Evolutionary conservation across 805 yeast species (phyloP).

Genomic region (Metschnikowia chrysomelidarum): DNA sequence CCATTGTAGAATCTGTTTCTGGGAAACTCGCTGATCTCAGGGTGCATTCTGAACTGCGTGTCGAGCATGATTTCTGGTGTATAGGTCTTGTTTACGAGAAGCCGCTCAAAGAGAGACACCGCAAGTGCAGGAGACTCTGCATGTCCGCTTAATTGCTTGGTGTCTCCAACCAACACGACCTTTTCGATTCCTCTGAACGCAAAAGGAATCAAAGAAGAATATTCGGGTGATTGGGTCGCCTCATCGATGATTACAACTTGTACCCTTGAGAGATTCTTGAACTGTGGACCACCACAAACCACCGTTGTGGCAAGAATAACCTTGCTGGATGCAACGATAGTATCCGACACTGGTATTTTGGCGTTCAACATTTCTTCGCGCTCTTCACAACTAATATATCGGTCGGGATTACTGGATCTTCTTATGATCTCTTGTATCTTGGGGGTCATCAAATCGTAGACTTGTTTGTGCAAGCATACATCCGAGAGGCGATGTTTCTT

Average conservation of each 20-base stretch:
- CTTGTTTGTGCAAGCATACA: conserved; percentile 1
- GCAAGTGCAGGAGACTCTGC: conserved; percentile 84
- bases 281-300: conserved; percentile 79
- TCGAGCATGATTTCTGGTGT: conserved; percentile 50
- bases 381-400: conserved; percentile 15
- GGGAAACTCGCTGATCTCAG: conserved; percentile 80
- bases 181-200: conserved; percentile 86
- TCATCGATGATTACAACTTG: conserved; percentile 79
- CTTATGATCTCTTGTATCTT: background rate
- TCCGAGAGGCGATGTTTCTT: background rate
- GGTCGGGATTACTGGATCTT: background rate
- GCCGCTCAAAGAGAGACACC: conserved; percentile 84
- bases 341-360: background rate
- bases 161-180: conserved; percentile 90
- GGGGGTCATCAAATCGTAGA: conserved; percentile 2
- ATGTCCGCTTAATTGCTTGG: conserved; percentile 83
- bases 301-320: conserved; percentile 90
- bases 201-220: conserved; percentile 83
- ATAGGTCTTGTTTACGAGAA: conserved; percentile 42
- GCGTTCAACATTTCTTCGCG: conserved; percentile 38
- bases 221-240: conserved; percentile 87
- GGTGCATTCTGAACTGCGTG: conserved; percentile 95
- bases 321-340: conserved; percentile 54
- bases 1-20: conserved; percentile 92
- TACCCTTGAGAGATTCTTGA: conserved; percentile 55